Conservation (phyloP, 352 stramenopile species). For the Elongisporangium anandrum region DNA sequence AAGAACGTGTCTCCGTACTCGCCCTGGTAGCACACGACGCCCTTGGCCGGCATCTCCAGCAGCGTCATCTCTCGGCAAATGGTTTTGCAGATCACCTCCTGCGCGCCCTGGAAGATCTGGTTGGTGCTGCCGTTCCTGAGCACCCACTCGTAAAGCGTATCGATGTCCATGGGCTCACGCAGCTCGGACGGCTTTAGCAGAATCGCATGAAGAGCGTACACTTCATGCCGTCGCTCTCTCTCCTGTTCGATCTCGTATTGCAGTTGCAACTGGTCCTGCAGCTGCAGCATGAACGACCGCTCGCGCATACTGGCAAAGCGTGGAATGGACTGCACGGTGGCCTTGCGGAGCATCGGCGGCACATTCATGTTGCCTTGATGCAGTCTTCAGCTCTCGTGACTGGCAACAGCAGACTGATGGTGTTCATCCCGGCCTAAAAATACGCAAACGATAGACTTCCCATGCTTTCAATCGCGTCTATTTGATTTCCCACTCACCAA, state of each 20-base stretch:
- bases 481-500: not conserved
- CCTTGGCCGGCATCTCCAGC: conserved; percentile 50
- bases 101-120: conserved; percentile 76
- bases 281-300: conserved; percentile 44
- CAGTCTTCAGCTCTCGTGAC: not conserved
- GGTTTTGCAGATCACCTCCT: conserved; percentile 87
- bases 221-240: conserved; percentile 37
- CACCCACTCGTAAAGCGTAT: conserved; percentile 76
- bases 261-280: conserved; percentile 53
- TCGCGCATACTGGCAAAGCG: conserved; percentile 24
- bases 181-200: conserved; percentile 36
- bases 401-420: too few species aligned
- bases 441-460: not conserved
- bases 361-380: not conserved
- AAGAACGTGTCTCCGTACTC: conserved; percentile 84
- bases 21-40: conserved; percentile 75
- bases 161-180: conserved; percentile 53
- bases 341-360: conserved; percentile 9
- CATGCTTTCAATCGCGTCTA: not conserved
- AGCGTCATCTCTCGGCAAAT: conserved; percentile 87
- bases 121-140: conserved; percentile 76
- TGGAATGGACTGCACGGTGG: conserved; percentile 18
- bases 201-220: conserved; percentile 49
- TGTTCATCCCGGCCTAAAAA: not conserved
- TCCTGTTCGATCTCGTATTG: conserved; percentile 40